Percentiles rank a stretch among this genome's conserved stretches.
These are phyloP conservation scores for Mortierella sp. DNA, from an alignment of 371 early-diverging fungal genomes.

Conservation along the genomic window DNA sequence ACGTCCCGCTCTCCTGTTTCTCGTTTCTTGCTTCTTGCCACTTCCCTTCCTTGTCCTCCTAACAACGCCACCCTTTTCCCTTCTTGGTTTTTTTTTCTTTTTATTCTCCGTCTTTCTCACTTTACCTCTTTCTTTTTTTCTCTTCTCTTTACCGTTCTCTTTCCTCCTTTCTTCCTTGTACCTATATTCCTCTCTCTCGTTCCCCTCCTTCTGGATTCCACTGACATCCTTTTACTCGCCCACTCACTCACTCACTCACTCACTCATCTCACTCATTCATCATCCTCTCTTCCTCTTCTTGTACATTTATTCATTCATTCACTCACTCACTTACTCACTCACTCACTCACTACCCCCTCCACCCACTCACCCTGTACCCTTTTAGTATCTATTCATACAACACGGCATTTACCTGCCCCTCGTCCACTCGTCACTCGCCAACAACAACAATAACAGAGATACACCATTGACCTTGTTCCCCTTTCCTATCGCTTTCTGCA, in stretches of 20 bases:
- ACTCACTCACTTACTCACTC: too few species aligned
- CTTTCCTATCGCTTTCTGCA: neutral
- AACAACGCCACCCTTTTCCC: neutral
- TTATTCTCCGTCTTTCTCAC: neutral
- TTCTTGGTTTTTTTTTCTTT: neutral
- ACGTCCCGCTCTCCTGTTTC: slow-evolving; percentile 20
- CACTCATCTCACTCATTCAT: neutral
- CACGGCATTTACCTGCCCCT: neutral
- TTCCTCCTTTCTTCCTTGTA: too few species aligned
- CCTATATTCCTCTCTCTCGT: neutral
- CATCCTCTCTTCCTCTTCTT: neutral
- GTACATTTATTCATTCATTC: neutral
- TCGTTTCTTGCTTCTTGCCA: neutral
- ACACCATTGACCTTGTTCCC: neutral
- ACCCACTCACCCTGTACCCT: too few species aligned
- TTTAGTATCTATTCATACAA: neutral
- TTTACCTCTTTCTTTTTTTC: neutral
- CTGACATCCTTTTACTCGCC: too few species aligned
- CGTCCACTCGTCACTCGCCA: neutral
- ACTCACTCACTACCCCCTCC: neutral
- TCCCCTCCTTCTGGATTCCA: too few species aligned
- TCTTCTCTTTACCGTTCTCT: neutral
- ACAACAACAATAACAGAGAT: too few species aligned
- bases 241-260: neutral
- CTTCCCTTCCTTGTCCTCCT: neutral